Percentiles rank a stretch among this genome's conserved stretches.
These are phyloP conservation scores for Aspergillus calidoustus DNA, from an alignment of 2,329 filamentous ascomycete species.

Conservation along the genomic window DNA sequence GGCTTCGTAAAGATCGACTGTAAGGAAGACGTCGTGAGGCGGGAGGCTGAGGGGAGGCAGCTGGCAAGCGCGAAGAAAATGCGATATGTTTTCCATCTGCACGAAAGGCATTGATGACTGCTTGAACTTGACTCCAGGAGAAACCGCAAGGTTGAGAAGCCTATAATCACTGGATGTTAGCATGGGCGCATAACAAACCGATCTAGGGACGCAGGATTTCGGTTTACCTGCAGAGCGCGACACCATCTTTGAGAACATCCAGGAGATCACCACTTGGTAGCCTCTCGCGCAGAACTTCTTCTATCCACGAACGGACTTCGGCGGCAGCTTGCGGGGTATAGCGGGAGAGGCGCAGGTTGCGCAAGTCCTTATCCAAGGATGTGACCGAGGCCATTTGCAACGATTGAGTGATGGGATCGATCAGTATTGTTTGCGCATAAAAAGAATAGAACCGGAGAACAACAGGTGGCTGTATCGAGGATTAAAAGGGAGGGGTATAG, in stretches of 20 bases:
- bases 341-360: conserved; percentile 86
- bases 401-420: background rate
- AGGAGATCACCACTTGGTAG: conserved; percentile 77
- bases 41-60: conserved; percentile 82
- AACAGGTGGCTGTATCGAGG: conserved; percentile 1
- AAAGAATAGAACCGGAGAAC: conserved; percentile 2
- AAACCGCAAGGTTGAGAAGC: conserved; percentile 78
- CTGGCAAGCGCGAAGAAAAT: conserved; percentile 90
- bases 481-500: conserved; percentile 9
- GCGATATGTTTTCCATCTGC: conserved; percentile 99
- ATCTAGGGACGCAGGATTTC: background rate
- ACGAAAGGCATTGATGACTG: conserved; percentile 95
- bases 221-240: conserved; percentile 82
- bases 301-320: conserved; percentile 85
- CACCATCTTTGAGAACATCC: conserved; percentile 85
- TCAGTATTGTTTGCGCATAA: conserved; percentile 10
- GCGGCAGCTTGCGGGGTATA: conserved; percentile 91
- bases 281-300: conserved; percentile 74
- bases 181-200: background rate
- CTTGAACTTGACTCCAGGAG: conserved; percentile 86
- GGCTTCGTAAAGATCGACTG: conserved; percentile 91
- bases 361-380: conserved; percentile 93
- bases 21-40: conserved; percentile 94
- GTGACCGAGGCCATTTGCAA: conserved; percentile 83
- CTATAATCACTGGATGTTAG: conserved; percentile 49